Percentiles rank a stretch among this genome's conserved stretches.
Conservation (phyloP, 257 asterid species). For the Gentiana dahurica region DNA sequence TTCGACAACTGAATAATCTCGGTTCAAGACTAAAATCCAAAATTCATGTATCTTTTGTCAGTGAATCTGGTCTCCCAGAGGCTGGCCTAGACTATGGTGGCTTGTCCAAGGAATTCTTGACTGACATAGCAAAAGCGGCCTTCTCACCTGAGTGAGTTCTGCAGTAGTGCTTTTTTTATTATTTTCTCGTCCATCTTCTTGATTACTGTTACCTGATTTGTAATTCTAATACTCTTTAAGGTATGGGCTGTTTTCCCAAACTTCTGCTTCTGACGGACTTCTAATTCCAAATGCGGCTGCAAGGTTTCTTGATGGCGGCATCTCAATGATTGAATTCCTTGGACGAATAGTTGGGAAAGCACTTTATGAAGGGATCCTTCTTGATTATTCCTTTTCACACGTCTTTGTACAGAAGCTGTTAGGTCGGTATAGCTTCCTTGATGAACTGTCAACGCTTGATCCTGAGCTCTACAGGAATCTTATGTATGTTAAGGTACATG, state of each 20-base stretch:
- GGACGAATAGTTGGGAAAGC: conserved; percentile 95
- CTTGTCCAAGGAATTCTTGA: conserved; percentile 88
- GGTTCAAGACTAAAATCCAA: conserved; percentile 69
- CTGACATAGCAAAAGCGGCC: conserved; percentile 71
- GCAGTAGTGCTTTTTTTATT: conserved; percentile 9
- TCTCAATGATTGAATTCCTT: conserved; percentile 86
- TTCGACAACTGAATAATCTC: conserved; percentile 69
- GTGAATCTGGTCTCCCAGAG: conserved; percentile 96
- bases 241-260: conserved; percentile 88
- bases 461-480: conserved; percentile 89
- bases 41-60: conserved; percentile 80
- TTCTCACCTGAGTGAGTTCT: conserved; percentile 77
- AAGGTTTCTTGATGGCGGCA: conserved; percentile 67
- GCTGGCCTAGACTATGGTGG: conserved; percentile 98
- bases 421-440: conserved; percentile 96
- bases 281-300: conserved; percentile 75
- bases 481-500: conserved; percentile 82
- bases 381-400: conserved; percentile 85
- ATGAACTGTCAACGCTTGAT: conserved; percentile 88
- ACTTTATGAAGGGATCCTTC: conserved; percentile 84
- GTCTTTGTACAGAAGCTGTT: conserved; percentile 88
- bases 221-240: conserved; percentile 21
- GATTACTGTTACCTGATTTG: conserved; percentile 8
- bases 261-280: conserved; percentile 76
- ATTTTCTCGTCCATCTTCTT: conserved; percentile 1